Base-by-base conservation (phyloP, 1,284 basidiomycete genomes). In the Ustilago shanxiensis region DNA sequence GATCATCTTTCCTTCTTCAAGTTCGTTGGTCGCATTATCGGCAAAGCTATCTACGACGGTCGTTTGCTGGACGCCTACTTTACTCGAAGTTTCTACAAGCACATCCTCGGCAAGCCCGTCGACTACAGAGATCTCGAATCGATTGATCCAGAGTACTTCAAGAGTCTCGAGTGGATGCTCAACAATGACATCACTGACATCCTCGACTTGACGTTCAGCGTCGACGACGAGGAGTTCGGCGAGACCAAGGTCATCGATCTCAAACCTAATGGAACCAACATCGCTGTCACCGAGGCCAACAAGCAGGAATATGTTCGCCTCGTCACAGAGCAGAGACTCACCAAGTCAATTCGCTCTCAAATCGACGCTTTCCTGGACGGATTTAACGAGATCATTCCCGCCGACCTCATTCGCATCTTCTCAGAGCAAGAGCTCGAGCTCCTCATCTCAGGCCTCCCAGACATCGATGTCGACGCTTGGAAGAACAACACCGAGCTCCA, bases 401-500 rank as follows among this genome's bases (percentile, higher is more conserved):
- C 80, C 54, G 76, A 82, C 31, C 81, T 89, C 28, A 87, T 89
- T 66, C 87, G 88, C 72, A 89, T 90, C 79, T 99, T 99, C 88
- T 95, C 97, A 83, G 96, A 98, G 79, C 93, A 97, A 88, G 97
- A 99, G 86, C 90, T 99, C 45, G 97, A 99, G 87, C 90, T 98
- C n/a, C 89, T 98, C 52, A 98, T 98, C 79, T 98, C 95, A 0
- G 96, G 95, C 29, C 93, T 98, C 24, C 95, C 96, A n/a, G 95
- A 97, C 80, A 95, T 99, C 75, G 95, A 99, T 80, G 95, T 98
- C 3, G 96, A 99, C 85, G 96, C 98, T 87, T 97, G 96, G 93
- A 92, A 95, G 77, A 94, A 95, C 52, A 93, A 95, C 26, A 96
- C 94, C 1, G 94, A 95, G 86, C 93, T 95, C 88, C 93, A 92